Conservation (phyloP, 1,139 yeast genomes). For the Saccharomyces hybrid region DNA sequence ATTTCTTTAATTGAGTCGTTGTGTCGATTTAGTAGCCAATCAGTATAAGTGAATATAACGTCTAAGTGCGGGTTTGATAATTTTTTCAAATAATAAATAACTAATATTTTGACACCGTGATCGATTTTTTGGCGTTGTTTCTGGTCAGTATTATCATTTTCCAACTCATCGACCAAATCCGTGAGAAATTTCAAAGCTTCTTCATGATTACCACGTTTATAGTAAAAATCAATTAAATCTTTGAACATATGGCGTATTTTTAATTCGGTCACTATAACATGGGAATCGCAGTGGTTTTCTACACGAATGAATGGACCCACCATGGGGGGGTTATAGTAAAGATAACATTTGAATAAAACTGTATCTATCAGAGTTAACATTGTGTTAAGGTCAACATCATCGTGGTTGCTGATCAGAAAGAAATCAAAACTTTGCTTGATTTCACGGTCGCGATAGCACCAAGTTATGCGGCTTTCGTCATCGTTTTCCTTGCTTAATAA, state of each 20-base stretch:
- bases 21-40: constrained; percentile 42
- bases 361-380: constrained; percentile 64
- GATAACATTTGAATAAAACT: constrained; percentile 67
- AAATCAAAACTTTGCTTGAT: constrained; percentile 22
- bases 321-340: constrained; percentile 57
- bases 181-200: constrained; percentile 59
- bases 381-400: constrained; percentile 30
- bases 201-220: constrained; percentile 51
- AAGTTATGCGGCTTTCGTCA: constrained; percentile 11
- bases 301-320: constrained; percentile 78
- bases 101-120: constrained; percentile 19
- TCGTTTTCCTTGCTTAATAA: constrained; percentile 15
- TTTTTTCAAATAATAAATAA: constrained; percentile 55
- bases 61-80: constrained; percentile 45
- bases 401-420: constrained; percentile 26
- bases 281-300: constrained; percentile 64
- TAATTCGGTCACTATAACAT: constrained; percentile 52
- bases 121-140: constrained; percentile 25
- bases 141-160: constrained; percentile 16
- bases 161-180: constrained; percentile 19
- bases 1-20: constrained; percentile 37
- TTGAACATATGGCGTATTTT: constrained; percentile 45
- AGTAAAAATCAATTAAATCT: constrained; percentile 77
- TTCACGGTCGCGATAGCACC: constrained; percentile 19
- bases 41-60: constrained; percentile 51